Evolutionary conservation across 805 yeast genomes (phyloP).

Genomic region (Myxozyma monticola): DNA sequence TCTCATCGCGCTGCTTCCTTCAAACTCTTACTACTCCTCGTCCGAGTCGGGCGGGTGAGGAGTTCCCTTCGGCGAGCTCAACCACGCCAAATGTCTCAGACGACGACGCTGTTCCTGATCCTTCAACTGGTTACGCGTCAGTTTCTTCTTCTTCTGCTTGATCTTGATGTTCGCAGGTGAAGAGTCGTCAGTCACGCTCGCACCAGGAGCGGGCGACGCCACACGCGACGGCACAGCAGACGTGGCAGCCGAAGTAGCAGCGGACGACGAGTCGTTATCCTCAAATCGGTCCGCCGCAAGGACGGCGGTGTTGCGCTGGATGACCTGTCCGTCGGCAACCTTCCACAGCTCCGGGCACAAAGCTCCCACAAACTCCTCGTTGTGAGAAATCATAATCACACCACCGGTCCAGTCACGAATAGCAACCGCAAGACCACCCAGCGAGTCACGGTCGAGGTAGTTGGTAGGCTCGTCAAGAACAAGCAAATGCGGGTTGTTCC

Average conservation of each 20-base stretch:
- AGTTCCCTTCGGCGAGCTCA: slow-evolving; percentile 95
- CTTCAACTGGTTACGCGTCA: slow-evolving; percentile 96
- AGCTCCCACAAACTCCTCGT: slow-evolving; percentile 95
- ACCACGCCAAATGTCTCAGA: slow-evolving; percentile 90
- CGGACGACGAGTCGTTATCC: slow-evolving; percentile 79
- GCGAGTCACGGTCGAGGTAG: slow-evolving; percentile 94
- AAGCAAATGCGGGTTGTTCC: slow-evolving; percentile 97
- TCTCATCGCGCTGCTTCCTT: no score
- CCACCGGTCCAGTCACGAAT: slow-evolving; percentile 98
- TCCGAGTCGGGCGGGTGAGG: slow-evolving; percentile 93
- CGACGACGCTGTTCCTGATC: slow-evolving; percentile 90
- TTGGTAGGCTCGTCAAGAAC: slow-evolving; percentile 98
- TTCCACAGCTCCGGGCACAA: slow-evolving; percentile 98
- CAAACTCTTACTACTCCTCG: slow-evolving; percentile 81
- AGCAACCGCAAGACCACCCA: slow-evolving; percentile 96
- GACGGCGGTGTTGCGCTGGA: slow-evolving; percentile 74
- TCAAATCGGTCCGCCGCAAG: slow-evolving; percentile 80
- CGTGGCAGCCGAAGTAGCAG: slow-evolving; percentile 61
- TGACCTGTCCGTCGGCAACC: slow-evolving; percentile 87
- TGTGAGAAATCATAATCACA: slow-evolving; percentile 97
- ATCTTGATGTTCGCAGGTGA: slow-evolving; percentile 97
- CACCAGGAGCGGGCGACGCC: slow-evolving; percentile 29
- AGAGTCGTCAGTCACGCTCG: slow-evolving; percentile 57
- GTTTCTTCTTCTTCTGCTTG: slow-evolving; percentile 88
- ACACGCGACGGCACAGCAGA: slow-evolving; percentile 39